Evolutionary conservation across 2,329 filamentous ascomycete species (phyloP).

Genomic region (Sporothrix brasiliensis): DNA sequence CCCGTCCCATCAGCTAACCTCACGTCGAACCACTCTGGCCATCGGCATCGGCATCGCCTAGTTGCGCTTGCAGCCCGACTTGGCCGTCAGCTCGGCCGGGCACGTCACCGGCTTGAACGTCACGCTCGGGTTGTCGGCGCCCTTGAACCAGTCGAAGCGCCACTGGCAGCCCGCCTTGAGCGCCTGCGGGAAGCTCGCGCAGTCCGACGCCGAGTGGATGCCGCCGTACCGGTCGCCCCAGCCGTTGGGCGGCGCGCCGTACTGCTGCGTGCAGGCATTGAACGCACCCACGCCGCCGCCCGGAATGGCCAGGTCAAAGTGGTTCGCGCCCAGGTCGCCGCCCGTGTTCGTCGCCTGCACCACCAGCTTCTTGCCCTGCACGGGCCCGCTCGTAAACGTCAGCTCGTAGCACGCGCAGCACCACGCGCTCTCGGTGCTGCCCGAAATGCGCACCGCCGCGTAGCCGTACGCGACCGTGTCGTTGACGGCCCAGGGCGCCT

Average conservation of each 20-base stretch:
- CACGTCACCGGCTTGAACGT: slow-evolving; percentile 60
- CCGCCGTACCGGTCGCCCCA: slow-evolving; percentile 65
- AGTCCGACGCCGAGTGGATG: slow-evolving; percentile 54
- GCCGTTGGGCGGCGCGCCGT: slow-evolving; percentile 51
- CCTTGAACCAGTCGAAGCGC: slow-evolving; percentile 66
- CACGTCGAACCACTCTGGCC: background rate
- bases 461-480: slow-evolving; percentile 57
- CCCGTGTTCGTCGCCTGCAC: slow-evolving; percentile 65
- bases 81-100: slow-evolving; percentile 52
- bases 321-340: slow-evolving; percentile 56
- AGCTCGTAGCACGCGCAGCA: slow-evolving; percentile 63
- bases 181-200: slow-evolving; percentile 55
- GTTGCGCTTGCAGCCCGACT: slow-evolving; percentile 43
- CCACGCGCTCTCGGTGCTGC: slow-evolving; percentile 49
- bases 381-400: slow-evolving; percentile 59
- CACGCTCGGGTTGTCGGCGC: slow-evolving; percentile 60
- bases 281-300: slow-evolving; percentile 59
- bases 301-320: slow-evolving; percentile 58
- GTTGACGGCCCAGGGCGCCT: slow-evolving; percentile 56
- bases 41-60: background rate
- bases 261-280: slow-evolving; percentile 53
- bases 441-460: slow-evolving; percentile 54
- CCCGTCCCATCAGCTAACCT: background rate
- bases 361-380: slow-evolving; percentile 61
- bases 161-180: slow-evolving; percentile 63